Evolutionary conservation across 306 rosid genomes (phyloP).

Genomic region (Castanospermum australe): DNA sequence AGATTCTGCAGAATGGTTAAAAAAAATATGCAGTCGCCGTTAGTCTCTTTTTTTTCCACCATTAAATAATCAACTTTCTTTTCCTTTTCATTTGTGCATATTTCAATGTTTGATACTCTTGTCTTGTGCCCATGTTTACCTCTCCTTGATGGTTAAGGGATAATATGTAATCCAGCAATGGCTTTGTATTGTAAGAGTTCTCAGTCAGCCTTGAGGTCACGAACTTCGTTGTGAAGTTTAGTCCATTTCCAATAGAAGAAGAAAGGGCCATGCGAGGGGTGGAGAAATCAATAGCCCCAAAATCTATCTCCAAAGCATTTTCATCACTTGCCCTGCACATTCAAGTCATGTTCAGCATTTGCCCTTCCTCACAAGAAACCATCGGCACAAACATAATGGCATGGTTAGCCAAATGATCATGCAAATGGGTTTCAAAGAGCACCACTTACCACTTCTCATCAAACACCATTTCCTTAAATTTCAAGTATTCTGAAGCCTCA

Average conservation of each 20-base stretch:
- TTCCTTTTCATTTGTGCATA: neutral
- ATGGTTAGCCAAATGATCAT: neutral
- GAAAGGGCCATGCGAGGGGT: slow-evolving; percentile 70
- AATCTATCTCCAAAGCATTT: slow-evolving; percentile 84
- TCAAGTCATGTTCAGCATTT: neutral
- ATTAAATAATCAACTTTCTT: neutral
- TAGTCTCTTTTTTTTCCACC: neutral
- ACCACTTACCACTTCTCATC: slow-evolving; percentile 36
- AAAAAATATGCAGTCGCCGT: neutral
- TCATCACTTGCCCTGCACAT: slow-evolving; percentile 84
- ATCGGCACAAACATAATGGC: neutral
- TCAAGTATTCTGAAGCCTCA: slow-evolving; percentile 68
- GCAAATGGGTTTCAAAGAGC: neutral
- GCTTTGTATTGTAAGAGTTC: slow-evolving; percentile 53
- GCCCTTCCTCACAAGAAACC: neutral
- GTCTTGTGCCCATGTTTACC: slow-evolving; percentile 39
- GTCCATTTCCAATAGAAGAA: slow-evolving; percentile 90
- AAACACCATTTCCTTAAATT: slow-evolving; percentile 58
- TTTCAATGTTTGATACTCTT: neutral
- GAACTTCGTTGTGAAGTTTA: slow-evolving; percentile 57
- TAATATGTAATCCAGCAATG: slow-evolving; percentile 82
- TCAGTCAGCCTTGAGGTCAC: slow-evolving; percentile 56
- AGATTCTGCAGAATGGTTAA: slow-evolving; percentile 56
- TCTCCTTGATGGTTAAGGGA: slow-evolving; percentile 75
- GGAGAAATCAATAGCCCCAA: slow-evolving; percentile 71